These are phyloP conservation scores for Ulvella scutata DNA, from an alignment of 139 green algal genomes.

Conservation along the genomic window DNA sequence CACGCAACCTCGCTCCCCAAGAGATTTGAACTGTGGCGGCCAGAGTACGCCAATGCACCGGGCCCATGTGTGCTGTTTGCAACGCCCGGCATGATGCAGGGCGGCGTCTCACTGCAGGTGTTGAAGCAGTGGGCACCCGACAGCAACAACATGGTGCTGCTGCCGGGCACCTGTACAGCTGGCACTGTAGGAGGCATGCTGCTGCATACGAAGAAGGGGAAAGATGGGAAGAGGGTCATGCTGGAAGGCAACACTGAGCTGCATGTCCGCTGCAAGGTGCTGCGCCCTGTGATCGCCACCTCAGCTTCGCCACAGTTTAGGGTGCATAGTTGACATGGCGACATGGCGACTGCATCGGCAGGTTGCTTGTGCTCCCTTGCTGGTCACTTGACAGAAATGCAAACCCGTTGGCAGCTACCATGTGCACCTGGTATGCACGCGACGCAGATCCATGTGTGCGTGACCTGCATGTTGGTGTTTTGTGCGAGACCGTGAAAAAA, in stretches of 20 bases:
- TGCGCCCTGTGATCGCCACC: too few relatives aligned
- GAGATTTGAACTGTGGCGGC: slow-evolving; percentile 7
- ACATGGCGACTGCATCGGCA: too few relatives aligned
- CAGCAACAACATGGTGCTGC: slow-evolving; percentile 43
- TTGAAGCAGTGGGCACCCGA: slow-evolving; percentile 44
- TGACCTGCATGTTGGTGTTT: too few relatives aligned
- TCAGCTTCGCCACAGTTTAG: too few relatives aligned
- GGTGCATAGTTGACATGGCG: too few relatives aligned
- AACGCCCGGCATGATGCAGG: slow-evolving; percentile 55
- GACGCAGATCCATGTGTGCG: too few relatives aligned
- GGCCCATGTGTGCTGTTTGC: slow-evolving; percentile 56
- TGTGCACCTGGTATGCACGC: too few relatives aligned
- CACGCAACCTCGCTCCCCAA: not conserved
- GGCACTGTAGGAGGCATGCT: slow-evolving; percentile 28
- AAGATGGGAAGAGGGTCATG: not conserved
- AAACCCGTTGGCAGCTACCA: too few relatives aligned
- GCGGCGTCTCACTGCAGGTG: slow-evolving; percentile 42
- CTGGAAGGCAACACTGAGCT: slow-evolving; percentile 20
- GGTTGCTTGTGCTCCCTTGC: too few relatives aligned
- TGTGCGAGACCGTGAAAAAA: too few relatives aligned
- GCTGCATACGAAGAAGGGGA: slow-evolving; percentile 1
- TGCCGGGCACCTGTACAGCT: slow-evolving; percentile 26
- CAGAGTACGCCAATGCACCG: slow-evolving; percentile 1
- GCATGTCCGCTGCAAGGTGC: slow-evolving; percentile 22
- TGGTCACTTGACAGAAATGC: too few relatives aligned